Evolutionary conservation across 2,329 filamentous ascomycete species (phyloP).

Genomic region (Colletotrichum trifolii): DNA sequence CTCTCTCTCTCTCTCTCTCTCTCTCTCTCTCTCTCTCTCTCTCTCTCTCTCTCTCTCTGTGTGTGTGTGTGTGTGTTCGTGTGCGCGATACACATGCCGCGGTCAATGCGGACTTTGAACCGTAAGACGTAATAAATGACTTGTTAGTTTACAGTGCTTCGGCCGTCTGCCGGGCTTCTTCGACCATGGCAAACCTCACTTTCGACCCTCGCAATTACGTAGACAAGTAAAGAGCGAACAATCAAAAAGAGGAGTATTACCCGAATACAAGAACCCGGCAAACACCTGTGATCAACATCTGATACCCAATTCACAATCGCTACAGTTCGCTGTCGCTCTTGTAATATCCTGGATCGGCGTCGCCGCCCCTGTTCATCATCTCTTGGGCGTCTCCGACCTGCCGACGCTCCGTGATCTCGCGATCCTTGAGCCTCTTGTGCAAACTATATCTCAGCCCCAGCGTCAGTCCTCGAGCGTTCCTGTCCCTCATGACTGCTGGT

Average conservation of each 20-base stretch:
- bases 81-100: conserved; percentile 5
- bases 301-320: conserved; percentile 27
- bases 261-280: neutral
- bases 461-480: conserved; percentile 72
- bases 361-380: conserved; percentile 69
- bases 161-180: conserved; percentile 3
- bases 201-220: no score
- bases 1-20: no score
- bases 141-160: conserved; percentile 15
- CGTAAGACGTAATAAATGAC: conserved; percentile 9
- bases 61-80: neutral
- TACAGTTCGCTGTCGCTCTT: conserved; percentile 50
- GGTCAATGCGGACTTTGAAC: conserved; percentile 1
- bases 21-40: no score
- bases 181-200: no score
- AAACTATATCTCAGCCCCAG: conserved; percentile 65
- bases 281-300: conserved; percentile 10
- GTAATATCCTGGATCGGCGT: conserved; percentile 36
- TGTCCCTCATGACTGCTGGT: conserved; percentile 89
- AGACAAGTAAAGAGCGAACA: neutral
- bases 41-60: no score
- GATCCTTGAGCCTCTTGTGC: conserved; percentile 75
- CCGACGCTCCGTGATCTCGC: conserved; percentile 85
- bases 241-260: neutral
- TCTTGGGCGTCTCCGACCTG: conserved; percentile 91